These are phyloP conservation scores for Phytopythium sindhum DNA, from an alignment of 352 stramenopile genomes.

Conservation along the genomic window DNA sequence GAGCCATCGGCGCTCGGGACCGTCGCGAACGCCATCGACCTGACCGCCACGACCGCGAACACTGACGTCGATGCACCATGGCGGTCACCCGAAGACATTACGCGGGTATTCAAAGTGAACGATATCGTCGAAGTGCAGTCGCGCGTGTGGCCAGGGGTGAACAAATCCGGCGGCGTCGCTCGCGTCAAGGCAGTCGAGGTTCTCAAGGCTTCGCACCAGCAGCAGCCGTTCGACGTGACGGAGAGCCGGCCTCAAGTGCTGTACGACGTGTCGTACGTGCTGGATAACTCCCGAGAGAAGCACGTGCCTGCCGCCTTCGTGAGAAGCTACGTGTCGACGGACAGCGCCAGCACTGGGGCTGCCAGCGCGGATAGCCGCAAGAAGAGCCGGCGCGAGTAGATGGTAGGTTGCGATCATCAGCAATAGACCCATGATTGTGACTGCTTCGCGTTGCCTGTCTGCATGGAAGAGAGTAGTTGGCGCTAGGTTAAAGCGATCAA, in stretches of 20 bases:
- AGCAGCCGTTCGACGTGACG: not conserved
- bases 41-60: conserved; percentile 9
- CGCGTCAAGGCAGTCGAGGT: conserved; percentile 47
- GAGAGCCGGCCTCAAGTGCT: conserved; percentile 12
- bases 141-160: conserved; percentile 54
- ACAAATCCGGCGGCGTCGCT: conserved; percentile 71
- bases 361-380: not conserved
- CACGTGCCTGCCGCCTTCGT: conserved; percentile 53
- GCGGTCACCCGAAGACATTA: conserved; percentile 14
- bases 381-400: not conserved
- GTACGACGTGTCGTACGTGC: conserved; percentile 70
- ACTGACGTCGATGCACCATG: conserved; percentile 7
- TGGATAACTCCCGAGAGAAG: conserved; percentile 57
- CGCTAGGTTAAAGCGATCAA: not conserved
- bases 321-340: conserved; percentile 22
- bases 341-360: not conserved
- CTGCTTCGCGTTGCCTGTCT: not conserved
- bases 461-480: not conserved
- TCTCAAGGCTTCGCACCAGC: not conserved
- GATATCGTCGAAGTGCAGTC: conserved; percentile 52
- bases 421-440: too few species aligned
- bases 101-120: conserved; percentile 41
- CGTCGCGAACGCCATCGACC: conserved; percentile 3
- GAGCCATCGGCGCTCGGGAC: not conserved
- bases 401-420: not conserved